Conservation (phyloP, 2,329 filamentous ascomycete species). For the Diaporthe sp. region DNA sequence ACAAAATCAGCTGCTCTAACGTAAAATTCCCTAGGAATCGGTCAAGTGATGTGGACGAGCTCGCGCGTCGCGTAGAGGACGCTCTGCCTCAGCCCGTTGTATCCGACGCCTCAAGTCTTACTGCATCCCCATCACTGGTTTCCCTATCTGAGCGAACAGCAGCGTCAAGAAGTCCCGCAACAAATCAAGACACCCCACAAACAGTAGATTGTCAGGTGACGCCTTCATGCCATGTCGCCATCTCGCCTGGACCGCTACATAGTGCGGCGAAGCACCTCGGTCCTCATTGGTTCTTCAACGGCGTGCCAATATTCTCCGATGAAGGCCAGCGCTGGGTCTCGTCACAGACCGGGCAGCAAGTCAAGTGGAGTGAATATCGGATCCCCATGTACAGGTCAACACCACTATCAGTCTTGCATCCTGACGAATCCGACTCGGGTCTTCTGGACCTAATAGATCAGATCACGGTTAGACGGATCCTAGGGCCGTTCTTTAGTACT, state of each 20-base stretch:
- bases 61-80: slow-evolving; percentile 5
- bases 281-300: slow-evolving; percentile 8
- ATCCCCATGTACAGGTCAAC: background rate
- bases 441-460: background rate
- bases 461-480: background rate
- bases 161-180: background rate
- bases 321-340: slow-evolving; percentile 4
- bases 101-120: background rate
- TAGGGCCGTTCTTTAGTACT: background rate
- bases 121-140: background rate
- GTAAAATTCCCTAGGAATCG: background rate
- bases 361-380: background rate
- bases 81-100: background rate
- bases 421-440: background rate
- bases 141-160: background rate
- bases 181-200: background rate
- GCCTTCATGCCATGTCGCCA: background rate
- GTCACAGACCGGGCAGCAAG: slow-evolving; percentile 7
- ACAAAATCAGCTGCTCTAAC: background rate
- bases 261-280: background rate
- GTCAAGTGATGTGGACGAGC: background rate
- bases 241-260: background rate
- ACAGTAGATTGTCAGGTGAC: background rate
- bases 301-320: slow-evolving; percentile 6
- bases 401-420: no score